phyloP scores from a whole-genome alignment of 345 rosid genomes.

The Moringa oleifera region DNA sequence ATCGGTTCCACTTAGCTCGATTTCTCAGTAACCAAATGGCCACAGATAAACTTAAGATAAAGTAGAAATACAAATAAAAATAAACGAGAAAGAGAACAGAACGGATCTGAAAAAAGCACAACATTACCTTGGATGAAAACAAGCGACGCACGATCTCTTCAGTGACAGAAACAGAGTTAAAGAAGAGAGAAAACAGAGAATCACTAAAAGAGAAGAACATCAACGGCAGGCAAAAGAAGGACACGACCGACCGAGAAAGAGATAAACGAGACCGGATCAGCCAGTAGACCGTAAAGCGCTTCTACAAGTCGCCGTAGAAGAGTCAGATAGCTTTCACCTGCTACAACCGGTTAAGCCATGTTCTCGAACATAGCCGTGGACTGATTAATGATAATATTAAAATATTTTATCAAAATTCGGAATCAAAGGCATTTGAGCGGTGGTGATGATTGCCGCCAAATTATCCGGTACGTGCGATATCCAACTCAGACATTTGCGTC shows the following conservation, averaged over 20 bases:
- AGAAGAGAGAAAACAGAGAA: conserved; percentile 19
- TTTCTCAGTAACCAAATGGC: neutral
- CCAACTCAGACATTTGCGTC: too few relatives aligned
- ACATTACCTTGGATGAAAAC: conserved; percentile 22
- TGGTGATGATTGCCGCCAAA: conserved; percentile 42
- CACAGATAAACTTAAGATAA: neutral
- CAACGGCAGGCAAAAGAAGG: neutral
- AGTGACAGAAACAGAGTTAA: conserved; percentile 21
- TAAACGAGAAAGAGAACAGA: neutral
- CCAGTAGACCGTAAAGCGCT: conserved; percentile 20
- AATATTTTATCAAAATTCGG: neutral
- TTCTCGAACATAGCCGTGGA: conserved; percentile 16
- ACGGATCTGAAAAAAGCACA: conserved; percentile 6
- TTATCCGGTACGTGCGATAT: conserved; percentile 6
- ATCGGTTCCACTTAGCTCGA: neutral
- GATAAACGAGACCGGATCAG: conserved; percentile 36
- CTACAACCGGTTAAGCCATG: conserved; percentile 31
- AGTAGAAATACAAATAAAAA: neutral
- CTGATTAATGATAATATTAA: neutral
- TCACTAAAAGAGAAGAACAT: conserved; percentile 11
- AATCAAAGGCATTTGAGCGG: conserved; percentile 22
- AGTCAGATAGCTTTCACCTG: conserved; percentile 28
- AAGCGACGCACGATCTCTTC: conserved; percentile 15
- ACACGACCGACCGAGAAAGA: conserved; percentile 18
- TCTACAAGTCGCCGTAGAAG: conserved; percentile 14